These are phyloP conservation scores for Hibiscus trionum DNA, from an alignment of 345 rosid species.

Conservation along the genomic window DNA sequence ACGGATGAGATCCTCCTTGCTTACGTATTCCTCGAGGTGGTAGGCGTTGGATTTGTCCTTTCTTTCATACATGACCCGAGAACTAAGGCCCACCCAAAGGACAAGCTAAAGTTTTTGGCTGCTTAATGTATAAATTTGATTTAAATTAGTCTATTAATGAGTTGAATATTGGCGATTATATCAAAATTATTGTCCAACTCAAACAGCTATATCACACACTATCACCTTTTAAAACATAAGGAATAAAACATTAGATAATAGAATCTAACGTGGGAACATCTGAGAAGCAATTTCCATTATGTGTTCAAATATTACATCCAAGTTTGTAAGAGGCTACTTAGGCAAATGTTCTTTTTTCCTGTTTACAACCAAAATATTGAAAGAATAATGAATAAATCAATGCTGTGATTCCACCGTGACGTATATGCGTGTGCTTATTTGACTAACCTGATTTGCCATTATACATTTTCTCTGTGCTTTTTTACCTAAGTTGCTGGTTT, in stretches of 20 bases:
- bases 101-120: background rate
- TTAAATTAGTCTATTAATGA: too few relatives aligned
- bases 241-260: background rate
- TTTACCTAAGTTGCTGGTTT: conserved; percentile 6
- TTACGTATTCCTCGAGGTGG: background rate
- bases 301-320: conserved; percentile 12
- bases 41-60: conserved; percentile 9
- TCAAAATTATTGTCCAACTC: too few relatives aligned
- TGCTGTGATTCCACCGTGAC: conserved; percentile 8
- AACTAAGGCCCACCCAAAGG: background rate
- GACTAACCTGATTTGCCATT: conserved; percentile 21
- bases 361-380: conserved; percentile 13
- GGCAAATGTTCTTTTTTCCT: background rate
- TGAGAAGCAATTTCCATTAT: conserved; percentile 4
- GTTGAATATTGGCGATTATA: too few relatives aligned
- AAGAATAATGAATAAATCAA: conserved; percentile 28
- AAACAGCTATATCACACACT: too few relatives aligned
- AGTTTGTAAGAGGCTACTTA: background rate
- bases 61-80: background rate
- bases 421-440: conserved; percentile 5
- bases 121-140: too few relatives aligned
- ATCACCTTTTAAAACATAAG: too few relatives aligned
- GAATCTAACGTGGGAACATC: background rate
- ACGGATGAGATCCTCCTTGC: conserved; percentile 4
- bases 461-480: conserved; percentile 7